phyloP scores from a whole-genome alignment of 83 land plant species.

The Picea mariana region DNA sequence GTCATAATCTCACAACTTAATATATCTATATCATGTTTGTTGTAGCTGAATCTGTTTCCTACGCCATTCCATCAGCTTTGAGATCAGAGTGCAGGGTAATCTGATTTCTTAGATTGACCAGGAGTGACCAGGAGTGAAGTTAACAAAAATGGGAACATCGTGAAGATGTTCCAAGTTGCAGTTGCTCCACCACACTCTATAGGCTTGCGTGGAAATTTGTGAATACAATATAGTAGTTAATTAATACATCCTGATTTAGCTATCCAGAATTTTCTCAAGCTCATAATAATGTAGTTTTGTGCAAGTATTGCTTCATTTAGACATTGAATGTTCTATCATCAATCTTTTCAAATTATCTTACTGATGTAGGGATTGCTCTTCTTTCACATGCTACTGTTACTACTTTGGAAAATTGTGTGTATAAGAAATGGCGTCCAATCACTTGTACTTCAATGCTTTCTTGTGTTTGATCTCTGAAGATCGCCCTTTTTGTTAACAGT shows the following conservation, averaged over 20 bases:
- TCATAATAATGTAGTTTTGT: neutral
- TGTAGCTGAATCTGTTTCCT: neutral
- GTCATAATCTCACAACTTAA: neutral
- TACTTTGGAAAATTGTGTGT: neutral
- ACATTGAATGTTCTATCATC: neutral
- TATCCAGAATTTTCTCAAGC: neutral
- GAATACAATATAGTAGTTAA: neutral
- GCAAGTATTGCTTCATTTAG: neutral
- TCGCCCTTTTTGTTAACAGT: neutral
- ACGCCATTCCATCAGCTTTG: neutral
- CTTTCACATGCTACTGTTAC: neutral
- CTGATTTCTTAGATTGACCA: neutral
- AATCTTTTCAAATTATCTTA: neutral
- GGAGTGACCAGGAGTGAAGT: neutral
- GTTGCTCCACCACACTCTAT: neutral
- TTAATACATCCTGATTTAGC: neutral
- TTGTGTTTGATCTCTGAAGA: neutral
- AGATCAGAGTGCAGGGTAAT: neutral
- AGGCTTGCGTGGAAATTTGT: neutral
- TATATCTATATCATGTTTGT: neutral
- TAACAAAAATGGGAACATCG: neutral
- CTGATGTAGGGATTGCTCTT: neutral
- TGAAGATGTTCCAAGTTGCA: neutral
- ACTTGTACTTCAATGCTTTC: neutral
- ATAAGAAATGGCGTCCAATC: neutral